Base-by-base conservation (phyloP, 2,329 filamentous ascomycete genomes). In the Ophiognomonia clavigignenti-juglandacearum region DNA sequence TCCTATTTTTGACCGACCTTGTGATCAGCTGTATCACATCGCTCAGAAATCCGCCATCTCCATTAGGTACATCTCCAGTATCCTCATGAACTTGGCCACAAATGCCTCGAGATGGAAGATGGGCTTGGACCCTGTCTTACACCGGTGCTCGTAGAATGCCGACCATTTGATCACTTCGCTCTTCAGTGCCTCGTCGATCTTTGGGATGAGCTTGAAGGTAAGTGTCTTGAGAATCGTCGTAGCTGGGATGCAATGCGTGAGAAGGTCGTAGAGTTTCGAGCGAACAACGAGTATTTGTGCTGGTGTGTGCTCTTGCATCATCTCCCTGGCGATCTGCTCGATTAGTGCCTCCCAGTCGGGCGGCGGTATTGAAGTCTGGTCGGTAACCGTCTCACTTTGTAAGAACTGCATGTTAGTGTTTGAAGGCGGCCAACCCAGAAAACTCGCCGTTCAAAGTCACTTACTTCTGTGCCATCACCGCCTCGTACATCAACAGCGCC, bases 51-150 rank as follows among this genome's bases (percentile, higher is more conserved):
- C 45, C 10, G 90, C 87, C 83, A 93, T 91, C 54, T 84, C 88
- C 87, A 95, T 92, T 48, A 85, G 67, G 61, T 82, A 95, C 82
- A 90, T 92, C 72, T 98, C 93, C 54, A 92, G 80, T 56, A 97
- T 82, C 57, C 92, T 82, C 92, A 98, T 97, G 64, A 97, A 96
- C 71, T 96, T 97, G 48, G 92, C 92, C 49, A 98, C 93, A 67
- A 98, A 98, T 4, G 93, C 93, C 68, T 98, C 95, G 4, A 98
- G 73, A 62, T 98, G 95, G 68, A 98, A 98, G 53, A 98, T 97
- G 49, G 95, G 87, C 75, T 98, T 98, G 50, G 79, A 90, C 43
- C 93, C 93, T 57, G 86, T 86, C 64, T 88, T 88, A 68, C 97
- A 88, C 52, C 93, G 80, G 66, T 98, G 93, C 67, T 98, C 95